Conservation (phyloP, 129 eudicot species). For the Smallanthus sonchifolius region DNA sequence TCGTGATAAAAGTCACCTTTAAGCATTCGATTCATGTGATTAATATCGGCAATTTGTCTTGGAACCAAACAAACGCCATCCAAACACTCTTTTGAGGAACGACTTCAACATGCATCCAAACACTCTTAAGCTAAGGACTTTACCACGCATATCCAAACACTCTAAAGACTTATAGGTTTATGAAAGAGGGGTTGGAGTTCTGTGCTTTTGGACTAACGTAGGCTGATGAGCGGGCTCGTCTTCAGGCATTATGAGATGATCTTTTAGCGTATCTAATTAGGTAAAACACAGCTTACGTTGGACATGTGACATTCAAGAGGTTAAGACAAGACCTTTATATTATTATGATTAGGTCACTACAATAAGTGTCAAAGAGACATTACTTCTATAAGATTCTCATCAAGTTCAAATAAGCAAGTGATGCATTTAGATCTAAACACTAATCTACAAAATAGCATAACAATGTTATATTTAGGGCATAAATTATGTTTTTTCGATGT, state of each 20-base stretch:
- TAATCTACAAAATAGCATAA: not conserved
- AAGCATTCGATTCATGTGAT: not conserved
- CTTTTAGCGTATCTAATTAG: slow-evolving; percentile 83
- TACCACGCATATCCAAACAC: too few species aligned
- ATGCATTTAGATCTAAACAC: not conserved
- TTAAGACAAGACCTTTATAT: too few species aligned
- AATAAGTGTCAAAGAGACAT: not conserved
- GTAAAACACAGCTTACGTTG: too few species aligned
- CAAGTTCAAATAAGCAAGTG: not conserved
- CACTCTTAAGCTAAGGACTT: too few species aligned
- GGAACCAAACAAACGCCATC: too few species aligned
- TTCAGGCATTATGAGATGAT: slow-evolving; percentile 80
- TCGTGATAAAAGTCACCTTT: not conserved
- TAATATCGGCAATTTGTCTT: not conserved
- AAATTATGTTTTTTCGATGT: too few species aligned
- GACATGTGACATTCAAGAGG: too few species aligned
- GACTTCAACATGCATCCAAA: slow-evolving; percentile 17
- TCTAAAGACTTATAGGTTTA: slow-evolving; percentile 63
- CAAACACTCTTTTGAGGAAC: slow-evolving; percentile 8
- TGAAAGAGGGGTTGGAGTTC: slow-evolving; percentile 62
- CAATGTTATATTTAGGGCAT: slow-evolving; percentile 1
- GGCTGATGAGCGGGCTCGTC: slow-evolving; percentile 53
- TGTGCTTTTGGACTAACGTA: slow-evolving; percentile 51
- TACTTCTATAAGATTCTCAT: not conserved
- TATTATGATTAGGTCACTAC: too few species aligned